Evolutionary conservation across 2,329 filamentous ascomycete species (phyloP), one percentile per base, ranked within the genome.

Genomic region (Pseudocercospora pini-densiflorae): DNA sequence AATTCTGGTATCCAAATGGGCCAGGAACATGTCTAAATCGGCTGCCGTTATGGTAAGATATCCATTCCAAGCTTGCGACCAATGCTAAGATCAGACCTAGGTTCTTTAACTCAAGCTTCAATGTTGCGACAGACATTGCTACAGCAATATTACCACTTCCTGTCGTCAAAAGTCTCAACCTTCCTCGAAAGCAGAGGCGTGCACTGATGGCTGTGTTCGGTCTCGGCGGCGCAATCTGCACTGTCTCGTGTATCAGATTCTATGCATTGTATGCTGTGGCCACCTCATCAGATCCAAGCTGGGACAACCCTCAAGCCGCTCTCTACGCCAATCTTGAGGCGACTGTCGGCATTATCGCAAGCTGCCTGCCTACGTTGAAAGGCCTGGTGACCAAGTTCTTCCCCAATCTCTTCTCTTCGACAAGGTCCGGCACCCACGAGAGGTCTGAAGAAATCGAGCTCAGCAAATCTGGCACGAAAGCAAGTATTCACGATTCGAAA

Each of bases 131-230:
- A 14, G 77, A 79, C 58, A 60, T 78, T 12, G 68, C 73, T 23
- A 74, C 76, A 33, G 71, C 75, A n/a, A 55, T 75, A 3, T 63
- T 78, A 8, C 77, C 76, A 1, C 72, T 79, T 57, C 76, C 75
- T 1, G 74, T 77, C 1, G 61, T 77, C n/a, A 72, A 70, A n/a
- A 64, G 58, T 0, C 63, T 78, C 9, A 70, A 74, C 16, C 64
- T 78, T 9, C 65, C 70, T 0, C 70, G 60, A 54, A 71, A 65
- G 43, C 74, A 76, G 57, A 73, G 74, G 58, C 53, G 59, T 31
- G 58, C 72, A 8, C 66, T 78, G 10, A 75, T 75, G 62, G 71
- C 68, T 9, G 70, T 78, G 1, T 77, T 78, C 54, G 75, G 73
- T 1, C 68, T 78, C 24, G 77, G 77, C 21, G 71, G 70, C 7